These are phyloP conservation scores for Usnea hakonensis DNA, from an alignment of 495 filamentous ascomycete species.

Conservation along the genomic window DNA sequence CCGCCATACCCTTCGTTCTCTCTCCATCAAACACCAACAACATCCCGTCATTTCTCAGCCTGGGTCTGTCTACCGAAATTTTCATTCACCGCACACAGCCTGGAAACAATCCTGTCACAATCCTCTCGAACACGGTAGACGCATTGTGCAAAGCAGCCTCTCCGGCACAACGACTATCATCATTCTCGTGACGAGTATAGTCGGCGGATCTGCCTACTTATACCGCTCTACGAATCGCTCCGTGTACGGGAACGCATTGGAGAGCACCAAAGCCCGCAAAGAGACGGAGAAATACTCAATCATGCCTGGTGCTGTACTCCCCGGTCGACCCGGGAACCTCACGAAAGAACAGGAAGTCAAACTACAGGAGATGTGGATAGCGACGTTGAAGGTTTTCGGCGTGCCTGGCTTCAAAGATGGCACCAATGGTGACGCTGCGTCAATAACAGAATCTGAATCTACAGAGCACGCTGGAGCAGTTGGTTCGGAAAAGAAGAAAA, in stretches of 20 bases:
- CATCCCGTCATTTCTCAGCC: background rate
- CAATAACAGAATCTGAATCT: constrained; percentile 27
- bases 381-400: constrained; percentile 72
- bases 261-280: background rate
- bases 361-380: constrained; percentile 77
- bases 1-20: constrained; percentile 5
- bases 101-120: background rate
- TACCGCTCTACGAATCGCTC: background rate
- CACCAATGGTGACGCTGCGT: constrained; percentile 17
- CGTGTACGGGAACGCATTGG: background rate
- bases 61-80: background rate
- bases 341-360: constrained; percentile 84
- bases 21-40: background rate
- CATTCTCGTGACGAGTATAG: background rate
- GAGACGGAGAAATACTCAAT: constrained; percentile 13
- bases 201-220: background rate
- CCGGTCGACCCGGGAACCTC: constrained; percentile 79
- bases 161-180: background rate
- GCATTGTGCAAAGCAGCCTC: constrained; percentile 5
- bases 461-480: constrained; percentile 7
- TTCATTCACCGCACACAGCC: background rate
- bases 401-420: constrained; percentile 40
- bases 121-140: background rate
- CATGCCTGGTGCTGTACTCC: constrained; percentile 43
- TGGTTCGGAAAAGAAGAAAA: constrained; percentile 54